These are phyloP conservation scores for Limtongozyma cylindracea DNA, from an alignment of 805 yeast genomes.

Conservation along the genomic window DNA sequence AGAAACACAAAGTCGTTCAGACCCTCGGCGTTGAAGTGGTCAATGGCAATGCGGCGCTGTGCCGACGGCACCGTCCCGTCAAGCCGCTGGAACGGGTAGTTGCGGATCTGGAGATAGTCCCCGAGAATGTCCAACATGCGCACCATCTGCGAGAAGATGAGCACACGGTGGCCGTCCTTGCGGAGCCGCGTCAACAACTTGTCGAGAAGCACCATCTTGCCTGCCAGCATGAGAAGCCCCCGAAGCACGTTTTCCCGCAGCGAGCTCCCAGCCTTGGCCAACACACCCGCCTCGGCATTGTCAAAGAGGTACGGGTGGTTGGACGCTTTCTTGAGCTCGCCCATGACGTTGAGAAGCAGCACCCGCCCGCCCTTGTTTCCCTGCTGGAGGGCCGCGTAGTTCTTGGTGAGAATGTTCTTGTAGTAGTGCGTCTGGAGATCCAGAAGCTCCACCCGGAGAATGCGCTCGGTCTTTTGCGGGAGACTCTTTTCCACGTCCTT, in stretches of 20 bases:
- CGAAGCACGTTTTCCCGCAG: slow-evolving; percentile 62
- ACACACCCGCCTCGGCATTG: slow-evolving; percentile 67
- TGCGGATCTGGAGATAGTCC: slow-evolving; percentile 73
- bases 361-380: slow-evolving; percentile 57
- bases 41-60: slow-evolving; percentile 83
- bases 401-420: slow-evolving; percentile 77
- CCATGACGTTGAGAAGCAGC: slow-evolving; percentile 76
- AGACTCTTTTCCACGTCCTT: slow-evolving; percentile 94
- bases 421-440: slow-evolving; percentile 91
- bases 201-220: slow-evolving; percentile 92
- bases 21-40: slow-evolving; percentile 85
- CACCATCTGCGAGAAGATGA: slow-evolving; percentile 94
- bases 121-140: slow-evolving; percentile 87
- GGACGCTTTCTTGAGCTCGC: slow-evolving; percentile 88
- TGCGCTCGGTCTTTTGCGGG: slow-evolving; percentile 90
- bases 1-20: slow-evolving; percentile 81
- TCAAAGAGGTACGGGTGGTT: slow-evolving; percentile 94
- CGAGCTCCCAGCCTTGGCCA: slow-evolving; percentile 31
- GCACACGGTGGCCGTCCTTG: slow-evolving; percentile 88
- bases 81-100: slow-evolving; percentile 69
- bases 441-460: slow-evolving; percentile 80
- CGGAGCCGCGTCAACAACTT: slow-evolving; percentile 62
- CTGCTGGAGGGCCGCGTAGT: slow-evolving; percentile 74
- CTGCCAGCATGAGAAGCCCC: slow-evolving; percentile 93
- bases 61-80: slow-evolving; percentile 95